A percentile compares a stretch with the other conserved stretches of the same genome.
Evolutionary conservation across 2,329 filamentous ascomycete genomes (phyloP).

Genomic region (Sarocladium kiliense): DNA sequence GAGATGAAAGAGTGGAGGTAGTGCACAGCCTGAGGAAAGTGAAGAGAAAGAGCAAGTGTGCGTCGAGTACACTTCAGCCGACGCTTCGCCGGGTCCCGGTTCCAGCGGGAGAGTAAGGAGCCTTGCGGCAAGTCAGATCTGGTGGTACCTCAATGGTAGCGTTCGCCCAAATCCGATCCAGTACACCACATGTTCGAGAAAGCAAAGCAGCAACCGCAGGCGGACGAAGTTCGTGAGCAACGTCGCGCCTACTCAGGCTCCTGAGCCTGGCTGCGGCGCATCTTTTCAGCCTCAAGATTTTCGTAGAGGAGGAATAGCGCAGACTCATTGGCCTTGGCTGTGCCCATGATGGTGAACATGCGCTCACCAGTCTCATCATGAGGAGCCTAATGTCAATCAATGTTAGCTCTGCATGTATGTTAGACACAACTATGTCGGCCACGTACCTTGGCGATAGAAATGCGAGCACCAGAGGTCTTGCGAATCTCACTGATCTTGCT

Average conservation of each 20-base stretch:
- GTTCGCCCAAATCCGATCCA: conserved; percentile 34
- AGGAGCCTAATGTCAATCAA: conserved; percentile 53
- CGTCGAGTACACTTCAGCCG: conserved; percentile 19
- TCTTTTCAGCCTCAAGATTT: conserved; percentile 98
- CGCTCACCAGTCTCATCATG: conserved; percentile 97
- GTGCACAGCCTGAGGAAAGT: not conserved
- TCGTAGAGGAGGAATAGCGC: conserved; percentile 95
- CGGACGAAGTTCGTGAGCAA: conserved; percentile 9
- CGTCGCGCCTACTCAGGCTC: conserved; percentile 39
- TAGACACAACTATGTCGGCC: conserved; percentile 12
- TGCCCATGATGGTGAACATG: conserved; percentile 99
- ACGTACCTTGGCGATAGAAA: conserved; percentile 85
- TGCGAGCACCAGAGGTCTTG: conserved; percentile 91
- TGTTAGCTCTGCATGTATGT: not conserved
- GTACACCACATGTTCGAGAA: conserved; percentile 25
- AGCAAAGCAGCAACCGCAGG: conserved; percentile 24
- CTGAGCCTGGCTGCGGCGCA: conserved; percentile 82
- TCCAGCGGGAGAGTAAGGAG: conserved; percentile 44
- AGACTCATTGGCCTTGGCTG: conserved; percentile 87
- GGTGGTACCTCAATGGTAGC: conserved; percentile 25
- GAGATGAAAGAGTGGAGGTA: conserved; percentile 10
- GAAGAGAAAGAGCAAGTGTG: not conserved
- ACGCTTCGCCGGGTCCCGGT: conserved; percentile 40
- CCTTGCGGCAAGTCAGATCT: conserved; percentile 62
- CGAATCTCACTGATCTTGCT: conserved; percentile 99